Conservation (phyloP, 2,329 filamentous ascomycete genomes). For the Pestalotiopsis sp. region DNA sequence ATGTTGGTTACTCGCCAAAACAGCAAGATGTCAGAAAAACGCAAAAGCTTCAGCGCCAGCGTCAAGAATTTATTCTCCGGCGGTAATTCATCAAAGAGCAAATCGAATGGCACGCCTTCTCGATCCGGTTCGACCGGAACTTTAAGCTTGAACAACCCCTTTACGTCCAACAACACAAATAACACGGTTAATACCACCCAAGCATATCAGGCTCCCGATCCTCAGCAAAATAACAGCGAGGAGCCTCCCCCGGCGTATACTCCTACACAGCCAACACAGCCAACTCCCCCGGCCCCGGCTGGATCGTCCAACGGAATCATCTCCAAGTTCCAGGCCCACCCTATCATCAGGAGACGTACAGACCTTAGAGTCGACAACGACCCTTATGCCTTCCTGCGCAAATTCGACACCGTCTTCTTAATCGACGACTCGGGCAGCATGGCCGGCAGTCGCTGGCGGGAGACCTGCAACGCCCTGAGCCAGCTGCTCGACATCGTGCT, state of each 20-base stretch:
- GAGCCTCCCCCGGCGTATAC: conserved; percentile 12
- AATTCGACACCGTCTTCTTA: conserved; percentile 86
- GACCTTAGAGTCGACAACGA: conserved; percentile 16
- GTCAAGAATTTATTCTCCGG: too few relatives aligned
- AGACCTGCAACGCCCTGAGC: conserved; percentile 67
- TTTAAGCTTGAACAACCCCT: too few relatives aligned
- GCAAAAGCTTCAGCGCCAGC: too few relatives aligned
- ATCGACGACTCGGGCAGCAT: conserved; percentile 94
- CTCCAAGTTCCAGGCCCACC: neutral
- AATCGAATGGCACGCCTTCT: too few relatives aligned
- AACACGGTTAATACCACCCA: too few relatives aligned
- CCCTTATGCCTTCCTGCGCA: conserved; percentile 62
- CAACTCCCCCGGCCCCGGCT: neutral
- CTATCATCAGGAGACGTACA: neutral
- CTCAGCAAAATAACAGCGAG: neutral
- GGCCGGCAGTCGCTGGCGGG: conserved; percentile 73
- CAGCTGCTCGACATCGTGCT: conserved; percentile 80
- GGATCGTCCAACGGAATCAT: neutral
- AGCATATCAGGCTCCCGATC: too few relatives aligned
- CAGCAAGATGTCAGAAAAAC: too few relatives aligned
- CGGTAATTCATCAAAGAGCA: too few relatives aligned
- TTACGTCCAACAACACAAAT: too few relatives aligned
- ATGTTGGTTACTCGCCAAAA: too few relatives aligned
- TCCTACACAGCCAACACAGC: neutral
- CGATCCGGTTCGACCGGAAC: too few relatives aligned